Evolutionary conservation across 108 stramenopile species (phyloP).

Genomic region (Tribonema minus): DNA sequence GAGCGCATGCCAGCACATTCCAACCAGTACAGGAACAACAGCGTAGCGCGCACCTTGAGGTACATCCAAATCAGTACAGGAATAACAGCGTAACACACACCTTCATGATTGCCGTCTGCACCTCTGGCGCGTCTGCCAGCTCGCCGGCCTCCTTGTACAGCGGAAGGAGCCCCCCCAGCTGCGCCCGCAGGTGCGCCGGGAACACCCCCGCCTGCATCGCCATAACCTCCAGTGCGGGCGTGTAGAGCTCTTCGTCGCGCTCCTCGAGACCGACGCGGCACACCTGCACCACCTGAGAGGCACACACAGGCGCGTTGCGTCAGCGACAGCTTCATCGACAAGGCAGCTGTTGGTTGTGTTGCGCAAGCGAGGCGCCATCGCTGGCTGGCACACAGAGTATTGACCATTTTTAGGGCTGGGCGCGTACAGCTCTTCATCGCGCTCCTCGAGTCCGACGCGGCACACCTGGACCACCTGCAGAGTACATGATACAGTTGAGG

Average conservation of each 20-base stretch:
- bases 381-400: background rate
- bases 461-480: background rate
- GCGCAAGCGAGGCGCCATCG: background rate
- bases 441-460: background rate
- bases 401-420: too few relatives aligned
- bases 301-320: background rate
- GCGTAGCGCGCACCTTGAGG: too few relatives aligned
- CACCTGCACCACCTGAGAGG: too few relatives aligned
- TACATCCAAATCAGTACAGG: too few relatives aligned
- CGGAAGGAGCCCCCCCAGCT: background rate
- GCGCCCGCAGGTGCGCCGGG: slow-evolving; percentile 16
- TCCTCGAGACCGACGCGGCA: slow-evolving; percentile 8
- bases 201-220: slow-evolving; percentile 7
- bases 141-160: too few relatives aligned
- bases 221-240: slow-evolving; percentile 16
- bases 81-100: too few relatives aligned
- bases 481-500: too few relatives aligned
- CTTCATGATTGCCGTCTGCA: too few relatives aligned
- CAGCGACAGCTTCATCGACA: background rate
- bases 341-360: slow-evolving; percentile 6
- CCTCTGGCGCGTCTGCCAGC: too few relatives aligned
- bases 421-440: background rate
- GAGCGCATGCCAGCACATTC: too few relatives aligned
- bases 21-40: too few relatives aligned
- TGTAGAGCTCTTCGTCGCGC: background rate